Conservation (phyloP, 176 grass and related monocot genomes). For the Thalia dealbata region DNA sequence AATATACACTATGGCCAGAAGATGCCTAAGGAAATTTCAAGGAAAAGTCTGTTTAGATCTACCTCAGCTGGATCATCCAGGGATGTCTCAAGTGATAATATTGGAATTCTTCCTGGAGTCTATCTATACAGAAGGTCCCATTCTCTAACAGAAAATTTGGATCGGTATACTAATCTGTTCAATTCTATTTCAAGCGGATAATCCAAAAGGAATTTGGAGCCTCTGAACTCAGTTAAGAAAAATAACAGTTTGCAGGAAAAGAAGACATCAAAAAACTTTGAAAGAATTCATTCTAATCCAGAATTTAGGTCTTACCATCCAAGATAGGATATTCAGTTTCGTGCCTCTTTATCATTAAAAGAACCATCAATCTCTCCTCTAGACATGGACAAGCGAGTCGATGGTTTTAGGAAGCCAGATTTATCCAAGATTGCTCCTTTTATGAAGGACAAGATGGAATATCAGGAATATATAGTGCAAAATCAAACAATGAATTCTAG, state of each 20-base stretch:
- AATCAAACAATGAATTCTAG: not conserved
- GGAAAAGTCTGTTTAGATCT: constrained; percentile 40
- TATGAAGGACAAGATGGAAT: not conserved
- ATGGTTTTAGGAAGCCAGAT: not conserved
- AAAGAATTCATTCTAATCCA: constrained; percentile 21
- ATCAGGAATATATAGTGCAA: not conserved
- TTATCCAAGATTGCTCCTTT: not conserved
- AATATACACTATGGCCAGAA: constrained; percentile 82
- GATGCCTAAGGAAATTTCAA: constrained; percentile 26
- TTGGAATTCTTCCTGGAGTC: constrained; percentile 17
- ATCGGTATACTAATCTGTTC: constrained; percentile 57
- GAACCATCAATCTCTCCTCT: not conserved
- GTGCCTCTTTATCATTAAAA: constrained; percentile 13
- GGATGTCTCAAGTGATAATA: constrained; percentile 29
- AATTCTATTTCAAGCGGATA: constrained; percentile 43
- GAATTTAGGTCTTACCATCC: not conserved
- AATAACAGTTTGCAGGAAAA: constrained; percentile 29
- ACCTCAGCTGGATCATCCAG: constrained; percentile 49
- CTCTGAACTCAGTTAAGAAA: constrained; percentile 30
- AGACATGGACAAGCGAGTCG: constrained; percentile 7
- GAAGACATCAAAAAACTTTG: not conserved
- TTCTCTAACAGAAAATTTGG: constrained; percentile 69
- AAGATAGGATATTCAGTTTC: not conserved
- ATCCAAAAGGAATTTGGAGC: constrained; percentile 29
- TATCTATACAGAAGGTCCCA: constrained; percentile 37